Evolutionary conservation across 2,329 filamentous ascomycete species (phyloP).

Genomic region (Lachnellula occidentalis): DNA sequence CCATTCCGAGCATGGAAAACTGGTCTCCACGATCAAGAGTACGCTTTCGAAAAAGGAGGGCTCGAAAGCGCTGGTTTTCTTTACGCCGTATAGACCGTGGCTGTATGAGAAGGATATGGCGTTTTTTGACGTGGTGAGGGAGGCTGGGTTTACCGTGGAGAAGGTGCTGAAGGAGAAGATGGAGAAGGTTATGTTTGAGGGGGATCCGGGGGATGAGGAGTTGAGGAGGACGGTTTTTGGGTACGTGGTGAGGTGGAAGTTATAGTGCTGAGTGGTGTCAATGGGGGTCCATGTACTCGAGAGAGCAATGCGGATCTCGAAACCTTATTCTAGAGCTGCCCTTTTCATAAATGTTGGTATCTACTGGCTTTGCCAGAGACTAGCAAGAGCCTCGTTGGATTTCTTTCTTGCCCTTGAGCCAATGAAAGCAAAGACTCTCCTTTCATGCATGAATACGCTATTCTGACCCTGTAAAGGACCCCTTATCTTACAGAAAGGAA

Average conservation of each 20-base stretch:
- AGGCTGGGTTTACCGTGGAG: constrained; percentile 67
- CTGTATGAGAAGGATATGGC: constrained; percentile 75
- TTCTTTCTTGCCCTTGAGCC: too few relatives aligned
- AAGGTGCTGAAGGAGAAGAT: constrained; percentile 77
- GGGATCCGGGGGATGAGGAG: constrained; percentile 79
- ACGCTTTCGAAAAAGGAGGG: constrained; percentile 49
- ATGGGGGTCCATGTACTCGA: too few relatives aligned
- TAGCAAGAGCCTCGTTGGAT: too few relatives aligned
- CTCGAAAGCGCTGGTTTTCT: constrained; percentile 70
- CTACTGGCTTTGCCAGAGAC: too few relatives aligned
- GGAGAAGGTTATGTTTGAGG: constrained; percentile 83
- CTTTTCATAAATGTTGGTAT: too few relatives aligned
- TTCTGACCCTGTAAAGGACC: too few relatives aligned
- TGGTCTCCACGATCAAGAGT: constrained; percentile 65
- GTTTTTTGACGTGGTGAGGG: constrained; percentile 75
- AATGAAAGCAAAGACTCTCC: too few relatives aligned
- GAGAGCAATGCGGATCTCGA: too few relatives aligned
- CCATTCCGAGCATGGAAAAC: constrained; percentile 76
- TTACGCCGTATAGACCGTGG: constrained; percentile 92
- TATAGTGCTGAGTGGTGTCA: constrained; percentile 6
- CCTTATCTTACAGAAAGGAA: too few relatives aligned
- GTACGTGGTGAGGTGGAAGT: constrained; percentile 27
- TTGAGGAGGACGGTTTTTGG: constrained; percentile 67
- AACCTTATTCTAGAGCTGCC: too few relatives aligned
- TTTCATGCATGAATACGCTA: too few relatives aligned